phyloP scores from a whole-genome alignment of 805 yeast genomes.

The Teunomyces stri region DNA sequence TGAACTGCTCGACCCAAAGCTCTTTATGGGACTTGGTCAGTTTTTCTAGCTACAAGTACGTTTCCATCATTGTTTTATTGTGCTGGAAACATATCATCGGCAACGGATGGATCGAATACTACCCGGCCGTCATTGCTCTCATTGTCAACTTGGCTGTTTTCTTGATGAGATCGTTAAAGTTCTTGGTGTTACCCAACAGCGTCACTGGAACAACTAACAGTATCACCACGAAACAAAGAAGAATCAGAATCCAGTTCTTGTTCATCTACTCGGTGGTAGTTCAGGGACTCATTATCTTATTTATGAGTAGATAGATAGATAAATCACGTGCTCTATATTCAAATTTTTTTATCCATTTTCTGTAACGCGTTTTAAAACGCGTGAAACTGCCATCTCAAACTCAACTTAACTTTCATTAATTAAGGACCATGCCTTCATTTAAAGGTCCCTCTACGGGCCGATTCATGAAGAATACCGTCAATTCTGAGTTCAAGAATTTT shows the following conservation, averaged over 20 bases:
- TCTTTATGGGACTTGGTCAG: slow-evolving; percentile 77
- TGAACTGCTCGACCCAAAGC: slow-evolving; percentile 62
- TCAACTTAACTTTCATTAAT: background rate
- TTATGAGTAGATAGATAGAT: slow-evolving; percentile 46
- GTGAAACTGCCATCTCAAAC: no score
- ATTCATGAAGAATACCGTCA: slow-evolving; percentile 42
- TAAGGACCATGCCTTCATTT: slow-evolving; percentile 15
- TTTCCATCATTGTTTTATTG: slow-evolving; percentile 64
- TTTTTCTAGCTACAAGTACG: slow-evolving; percentile 92
- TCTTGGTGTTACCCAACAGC: slow-evolving; percentile 60
- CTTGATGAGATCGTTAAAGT: slow-evolving; percentile 66
- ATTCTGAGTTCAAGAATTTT: slow-evolving; percentile 16
- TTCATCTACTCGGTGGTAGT: slow-evolving; percentile 80
- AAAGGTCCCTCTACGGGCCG: slow-evolving; percentile 54
- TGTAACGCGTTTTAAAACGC: background rate
- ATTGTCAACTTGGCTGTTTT: slow-evolving; percentile 53
- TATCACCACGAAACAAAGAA: slow-evolving; percentile 64
- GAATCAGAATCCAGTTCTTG: slow-evolving; percentile 81
- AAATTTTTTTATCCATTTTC: background rate
- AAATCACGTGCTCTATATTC: background rate
- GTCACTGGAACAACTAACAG: slow-evolving; percentile 44
- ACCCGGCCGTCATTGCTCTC: slow-evolving; percentile 31
- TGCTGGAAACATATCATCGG: slow-evolving; percentile 48
- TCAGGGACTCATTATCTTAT: slow-evolving; percentile 74
- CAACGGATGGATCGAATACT: slow-evolving; percentile 32